phyloP scores from a whole-genome alignment of 1,139 yeast genomes.

The Suhomyces panamericanus region DNA sequence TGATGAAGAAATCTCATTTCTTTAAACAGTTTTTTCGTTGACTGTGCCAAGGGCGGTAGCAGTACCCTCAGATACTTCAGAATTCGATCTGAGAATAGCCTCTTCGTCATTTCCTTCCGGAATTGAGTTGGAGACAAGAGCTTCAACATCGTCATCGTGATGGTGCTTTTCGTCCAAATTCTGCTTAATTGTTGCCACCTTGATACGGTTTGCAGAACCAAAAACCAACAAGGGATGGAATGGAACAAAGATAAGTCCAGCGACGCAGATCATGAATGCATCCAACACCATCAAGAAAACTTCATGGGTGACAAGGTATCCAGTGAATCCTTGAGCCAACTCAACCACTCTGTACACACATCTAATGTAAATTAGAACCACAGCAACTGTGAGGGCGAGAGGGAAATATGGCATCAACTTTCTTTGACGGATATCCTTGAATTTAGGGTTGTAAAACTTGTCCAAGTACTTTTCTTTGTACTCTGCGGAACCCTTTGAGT shows the following conservation, averaged over 20 bases:
- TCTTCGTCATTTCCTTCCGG: background rate
- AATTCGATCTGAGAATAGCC: background rate
- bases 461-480: slow-evolving; percentile 32
- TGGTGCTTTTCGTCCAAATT: slow-evolving; percentile 25
- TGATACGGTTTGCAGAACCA: slow-evolving; percentile 42
- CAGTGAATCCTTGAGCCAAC: slow-evolving; percentile 74
- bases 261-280: slow-evolving; percentile 62
- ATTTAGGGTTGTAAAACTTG: slow-evolving; percentile 40
- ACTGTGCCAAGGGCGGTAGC: background rate
- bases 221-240: slow-evolving; percentile 66
- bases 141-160: slow-evolving; percentile 6
- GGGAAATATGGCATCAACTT: slow-evolving; percentile 51
- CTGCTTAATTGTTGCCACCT: slow-evolving; percentile 37
- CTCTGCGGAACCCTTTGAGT: slow-evolving; percentile 24
- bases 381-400: slow-evolving; percentile 51
- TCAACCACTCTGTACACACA: slow-evolving; percentile 83
- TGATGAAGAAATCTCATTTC: background rate
- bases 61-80: background rate
- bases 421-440: slow-evolving; percentile 39
- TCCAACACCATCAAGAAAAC: slow-evolving; percentile 74
- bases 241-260: slow-evolving; percentile 48
- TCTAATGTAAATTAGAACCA: slow-evolving; percentile 63
- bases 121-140: background rate
- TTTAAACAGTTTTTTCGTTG: background rate
- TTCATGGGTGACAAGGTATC: slow-evolving; percentile 70